These are phyloP conservation scores for Capsella rubella DNA, from an alignment of 441 rosid species.

Conservation along the genomic window DNA sequence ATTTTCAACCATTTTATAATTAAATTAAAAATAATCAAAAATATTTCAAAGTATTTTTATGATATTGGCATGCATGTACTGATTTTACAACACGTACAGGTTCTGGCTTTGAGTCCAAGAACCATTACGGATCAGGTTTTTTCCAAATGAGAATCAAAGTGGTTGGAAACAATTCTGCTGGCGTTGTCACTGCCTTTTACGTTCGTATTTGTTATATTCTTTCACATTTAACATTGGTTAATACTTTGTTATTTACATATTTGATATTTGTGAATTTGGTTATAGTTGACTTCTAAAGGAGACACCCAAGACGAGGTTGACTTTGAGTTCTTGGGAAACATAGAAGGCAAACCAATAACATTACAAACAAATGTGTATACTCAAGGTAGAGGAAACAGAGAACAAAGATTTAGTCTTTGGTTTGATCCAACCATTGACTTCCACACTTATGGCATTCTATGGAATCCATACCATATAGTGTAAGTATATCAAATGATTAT, in stretches of 20 bases:
- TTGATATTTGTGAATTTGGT: background rate
- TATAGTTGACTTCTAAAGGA: background rate
- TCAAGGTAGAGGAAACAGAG: background rate
- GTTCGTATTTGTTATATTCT: background rate
- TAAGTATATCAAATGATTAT: background rate
- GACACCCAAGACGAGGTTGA: constrained; percentile 3
- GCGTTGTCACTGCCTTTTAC: constrained; percentile 4
- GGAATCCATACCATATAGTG: background rate
- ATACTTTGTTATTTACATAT: background rate
- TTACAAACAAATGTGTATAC: constrained; percentile 1
- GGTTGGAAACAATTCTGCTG: background rate
- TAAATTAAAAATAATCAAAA: no score
- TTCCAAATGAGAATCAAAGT: background rate
- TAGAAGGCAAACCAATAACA: background rate
- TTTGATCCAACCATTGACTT: background rate
- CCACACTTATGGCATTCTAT: background rate
- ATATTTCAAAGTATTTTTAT: no score
- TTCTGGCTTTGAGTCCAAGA: constrained; percentile 2
- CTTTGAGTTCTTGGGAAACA: background rate
- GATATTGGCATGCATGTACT: no score
- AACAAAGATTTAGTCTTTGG: background rate
- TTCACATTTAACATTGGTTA: background rate
- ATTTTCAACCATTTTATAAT: no score
- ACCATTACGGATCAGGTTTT: background rate
- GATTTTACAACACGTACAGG: background rate